phyloP scores from a whole-genome alignment of 345 rosid genomes.

The Sonneratia caseolaris region DNA sequence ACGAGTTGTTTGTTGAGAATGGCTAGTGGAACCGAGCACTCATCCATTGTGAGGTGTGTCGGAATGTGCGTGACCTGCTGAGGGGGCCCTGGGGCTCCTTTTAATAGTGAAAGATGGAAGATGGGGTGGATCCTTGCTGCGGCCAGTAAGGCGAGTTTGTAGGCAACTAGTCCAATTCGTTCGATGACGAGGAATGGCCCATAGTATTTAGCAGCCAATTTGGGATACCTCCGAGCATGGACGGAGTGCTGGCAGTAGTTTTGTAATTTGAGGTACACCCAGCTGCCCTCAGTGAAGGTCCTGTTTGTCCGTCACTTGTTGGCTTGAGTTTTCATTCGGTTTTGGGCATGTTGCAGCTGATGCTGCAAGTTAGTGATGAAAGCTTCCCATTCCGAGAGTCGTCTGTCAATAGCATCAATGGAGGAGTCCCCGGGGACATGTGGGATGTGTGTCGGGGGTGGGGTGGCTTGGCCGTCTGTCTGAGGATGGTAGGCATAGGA shows the following conservation, averaged over 20 bases:
- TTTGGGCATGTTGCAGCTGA: background rate
- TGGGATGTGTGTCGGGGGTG: background rate
- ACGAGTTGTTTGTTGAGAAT: no score
- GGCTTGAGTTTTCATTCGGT: background rate
- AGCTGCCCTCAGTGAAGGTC: background rate
- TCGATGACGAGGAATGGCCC: conserved; percentile 4
- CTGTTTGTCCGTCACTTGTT: background rate
- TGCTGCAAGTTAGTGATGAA: background rate
- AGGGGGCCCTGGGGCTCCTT: background rate
- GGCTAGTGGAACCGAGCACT: no score
- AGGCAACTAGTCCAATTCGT: background rate
- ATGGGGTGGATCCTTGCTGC: background rate
- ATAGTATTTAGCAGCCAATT: conserved; percentile 1
- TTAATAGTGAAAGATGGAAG: background rate
- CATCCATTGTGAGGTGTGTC: no score
- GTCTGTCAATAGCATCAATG: background rate
- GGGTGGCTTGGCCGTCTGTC: background rate
- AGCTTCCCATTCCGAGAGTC: background rate
- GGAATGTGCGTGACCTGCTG: no score
- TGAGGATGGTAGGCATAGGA: background rate
- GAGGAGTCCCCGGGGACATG: background rate
- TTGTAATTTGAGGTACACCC: background rate
- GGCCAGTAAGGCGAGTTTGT: background rate
- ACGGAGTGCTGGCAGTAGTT: background rate
- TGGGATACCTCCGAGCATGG: background rate